These are phyloP conservation scores for Nyssa sinensis DNA, from an alignment of 148 eudicot species.

Conservation along the genomic window DNA sequence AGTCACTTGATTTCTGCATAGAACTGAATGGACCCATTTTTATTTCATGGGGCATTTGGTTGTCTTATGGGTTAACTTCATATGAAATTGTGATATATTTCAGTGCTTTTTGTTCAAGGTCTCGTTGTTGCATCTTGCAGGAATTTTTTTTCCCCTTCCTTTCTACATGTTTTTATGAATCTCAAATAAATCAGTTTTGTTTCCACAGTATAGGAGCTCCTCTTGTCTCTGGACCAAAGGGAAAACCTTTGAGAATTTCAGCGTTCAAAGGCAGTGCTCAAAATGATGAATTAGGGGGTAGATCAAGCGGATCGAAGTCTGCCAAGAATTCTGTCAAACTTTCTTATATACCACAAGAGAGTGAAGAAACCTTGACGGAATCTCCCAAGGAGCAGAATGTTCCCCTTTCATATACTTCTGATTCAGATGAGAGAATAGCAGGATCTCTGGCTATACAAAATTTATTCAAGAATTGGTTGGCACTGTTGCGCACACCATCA, in stretches of 20 bases:
- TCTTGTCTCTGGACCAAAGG: slow-evolving; percentile 35
- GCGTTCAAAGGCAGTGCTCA: slow-evolving; percentile 64
- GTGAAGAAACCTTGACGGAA: slow-evolving; percentile 40
- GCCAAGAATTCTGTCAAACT: slow-evolving; percentile 46
- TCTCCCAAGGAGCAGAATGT: slow-evolving; percentile 44
- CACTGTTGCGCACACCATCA: slow-evolving; percentile 50
- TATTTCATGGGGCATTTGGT: background rate
- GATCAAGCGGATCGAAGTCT: slow-evolving; percentile 43
- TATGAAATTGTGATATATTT: background rate
- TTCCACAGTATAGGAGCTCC: slow-evolving; percentile 50
- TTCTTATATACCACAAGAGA: slow-evolving; percentile 49
- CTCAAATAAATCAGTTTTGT: slow-evolving; percentile 15
- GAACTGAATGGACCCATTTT: background rate
- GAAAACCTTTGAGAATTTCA: slow-evolving; percentile 50
- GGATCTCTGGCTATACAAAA: slow-evolving; percentile 58
- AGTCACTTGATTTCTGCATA: background rate
- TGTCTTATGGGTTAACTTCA: background rate
- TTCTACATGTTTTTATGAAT: background rate
- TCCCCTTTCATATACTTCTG: slow-evolving; percentile 40
- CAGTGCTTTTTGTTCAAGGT: background rate
- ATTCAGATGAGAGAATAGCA: slow-evolving; percentile 29
- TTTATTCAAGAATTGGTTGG: slow-evolving; percentile 69
- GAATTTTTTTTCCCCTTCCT: background rate
- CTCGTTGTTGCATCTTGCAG: background rate
- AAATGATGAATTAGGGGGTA: slow-evolving; percentile 47